Evolutionary conservation across 2,329 filamentous ascomycete species (phyloP).

Genomic region (Colletotrichum ledebouriae): DNA sequence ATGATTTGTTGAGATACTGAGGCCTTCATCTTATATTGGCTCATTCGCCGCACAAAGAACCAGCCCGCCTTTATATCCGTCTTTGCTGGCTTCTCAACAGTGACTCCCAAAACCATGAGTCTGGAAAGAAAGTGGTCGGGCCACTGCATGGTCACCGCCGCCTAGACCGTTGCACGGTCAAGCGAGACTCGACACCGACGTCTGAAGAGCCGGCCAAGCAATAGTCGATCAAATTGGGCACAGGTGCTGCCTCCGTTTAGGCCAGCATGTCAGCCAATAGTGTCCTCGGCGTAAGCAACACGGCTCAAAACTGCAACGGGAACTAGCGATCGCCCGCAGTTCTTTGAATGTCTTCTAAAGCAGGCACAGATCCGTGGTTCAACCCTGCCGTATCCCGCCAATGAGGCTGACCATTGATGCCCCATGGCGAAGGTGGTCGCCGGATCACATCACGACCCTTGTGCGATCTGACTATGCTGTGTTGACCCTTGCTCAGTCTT

Average conservation of each 20-base stretch:
- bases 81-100: not conserved
- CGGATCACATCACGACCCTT: conserved; percentile 23
- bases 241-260: not conserved
- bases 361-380: conserved; percentile 17
- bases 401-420: conserved; percentile 3
- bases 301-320: conserved; percentile 35
- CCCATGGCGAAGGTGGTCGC: conserved; percentile 14
- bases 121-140: not conserved
- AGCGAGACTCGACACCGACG: not conserved
- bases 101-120: not conserved
- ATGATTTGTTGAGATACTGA: no score
- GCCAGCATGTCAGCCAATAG: conserved; percentile 27
- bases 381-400: conserved; percentile 13
- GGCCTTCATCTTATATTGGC: no score
- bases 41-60: no score
- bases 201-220: not conserved
- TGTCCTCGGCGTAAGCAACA: conserved; percentile 29
- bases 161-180: no score
- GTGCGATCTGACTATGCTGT: conserved; percentile 12
- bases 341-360: conserved; percentile 28
- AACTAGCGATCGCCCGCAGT: conserved; percentile 16
- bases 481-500: conserved; percentile 24
- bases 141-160: not conserved
- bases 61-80: no score
- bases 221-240: not conserved